Evolutionary conservation across 345 rosid species (phyloP).

Genomic region (Gossypium herbaceum): DNA sequence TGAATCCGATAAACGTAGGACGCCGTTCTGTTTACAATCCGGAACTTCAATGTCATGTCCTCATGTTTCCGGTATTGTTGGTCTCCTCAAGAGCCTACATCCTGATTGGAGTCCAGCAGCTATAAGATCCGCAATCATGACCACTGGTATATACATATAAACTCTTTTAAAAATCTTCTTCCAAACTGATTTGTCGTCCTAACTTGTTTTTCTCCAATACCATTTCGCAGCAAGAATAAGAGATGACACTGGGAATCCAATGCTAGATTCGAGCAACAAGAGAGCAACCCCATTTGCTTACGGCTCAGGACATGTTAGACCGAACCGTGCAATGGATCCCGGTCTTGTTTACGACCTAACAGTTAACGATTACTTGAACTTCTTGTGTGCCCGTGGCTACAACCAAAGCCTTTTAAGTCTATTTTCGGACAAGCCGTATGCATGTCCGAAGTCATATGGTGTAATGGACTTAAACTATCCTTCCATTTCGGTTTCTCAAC

Average conservation of each 20-base stretch:
- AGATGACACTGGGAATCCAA: slow-evolving; percentile 19
- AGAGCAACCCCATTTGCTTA: slow-evolving; percentile 47
- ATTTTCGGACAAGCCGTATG: slow-evolving; percentile 19
- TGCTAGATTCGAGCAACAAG: slow-evolving; percentile 18
- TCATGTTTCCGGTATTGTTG: slow-evolving; percentile 46
- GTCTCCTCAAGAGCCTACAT: slow-evolving; percentile 42
- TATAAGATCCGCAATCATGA: slow-evolving; percentile 48
- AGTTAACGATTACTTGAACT: slow-evolving; percentile 34
- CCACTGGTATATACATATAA: slow-evolving; percentile 24
- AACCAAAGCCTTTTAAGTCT: slow-evolving; percentile 11
- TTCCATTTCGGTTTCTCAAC: slow-evolving; percentile 35
- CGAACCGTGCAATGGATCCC: slow-evolving; percentile 44
- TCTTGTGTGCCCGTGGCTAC: slow-evolving; percentile 39
- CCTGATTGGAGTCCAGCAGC: slow-evolving; percentile 53
- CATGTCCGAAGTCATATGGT: slow-evolving; percentile 26
- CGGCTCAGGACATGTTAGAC: slow-evolving; percentile 47
- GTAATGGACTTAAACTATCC: slow-evolving; percentile 49
- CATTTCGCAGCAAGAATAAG: slow-evolving; percentile 28
- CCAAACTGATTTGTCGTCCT: background rate
- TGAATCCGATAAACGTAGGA: slow-evolving; percentile 25
- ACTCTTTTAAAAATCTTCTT: background rate
- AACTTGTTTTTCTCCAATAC: background rate
- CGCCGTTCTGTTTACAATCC: slow-evolving; percentile 24
- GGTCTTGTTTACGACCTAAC: slow-evolving; percentile 50
- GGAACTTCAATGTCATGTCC: slow-evolving; percentile 65